Base-by-base conservation (phyloP, 2,329 filamentous ascomycete genomes). In the Incumbomyces lentus region DNA sequence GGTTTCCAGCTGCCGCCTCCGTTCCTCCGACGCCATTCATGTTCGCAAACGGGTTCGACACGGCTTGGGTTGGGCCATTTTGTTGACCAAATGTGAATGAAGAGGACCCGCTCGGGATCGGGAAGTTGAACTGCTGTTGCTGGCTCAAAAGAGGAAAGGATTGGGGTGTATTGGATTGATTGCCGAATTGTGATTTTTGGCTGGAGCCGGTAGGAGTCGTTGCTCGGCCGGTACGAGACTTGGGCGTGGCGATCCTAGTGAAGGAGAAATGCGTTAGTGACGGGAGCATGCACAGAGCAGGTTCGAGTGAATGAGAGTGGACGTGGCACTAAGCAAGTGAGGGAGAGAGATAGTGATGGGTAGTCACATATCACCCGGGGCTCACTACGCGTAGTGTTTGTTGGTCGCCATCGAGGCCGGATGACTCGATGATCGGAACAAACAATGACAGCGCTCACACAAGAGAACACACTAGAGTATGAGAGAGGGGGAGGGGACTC, bases 401-500 rank as follows among this genome's bases (percentile, higher is more conserved):
- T n/a, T n/a, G n/a, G n/a, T n/a, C n/a, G n/a, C n/a, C n/a, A n/a
- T n/a, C 36, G 12, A 39, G 29, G 36, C 10, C 36, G 36, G 17
- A 19, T 19, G 6, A 14, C n/a, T 13, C 36, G 36, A 39, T 10
- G 16, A 11, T 22, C 36, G 7, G n/a, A n/a, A n/a, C n/a, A n/a
- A n/a, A 5, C 39, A 41, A 13, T 41, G 16, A 30, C 32, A n/a
- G 18, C 32, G 29, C 19, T 22, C 26, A 29, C 39, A 8, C 37
- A 7, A 19, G 37, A 19, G 13, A 18, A 6, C 8, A 8, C 26
- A 19, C 12, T 6, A 19, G 17, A 10, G 10, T 10, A 17, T 10
- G n/a, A 40, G 26, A 40, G 8, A 40, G 19, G 18, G 16, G 37
- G 29, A 17, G n/a, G 14, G 16, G 17, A 75, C 74, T 68, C 65